These are phyloP conservation scores for Acer campestre DNA, from an alignment of 345 rosid genomes.

Conservation along the genomic window DNA sequence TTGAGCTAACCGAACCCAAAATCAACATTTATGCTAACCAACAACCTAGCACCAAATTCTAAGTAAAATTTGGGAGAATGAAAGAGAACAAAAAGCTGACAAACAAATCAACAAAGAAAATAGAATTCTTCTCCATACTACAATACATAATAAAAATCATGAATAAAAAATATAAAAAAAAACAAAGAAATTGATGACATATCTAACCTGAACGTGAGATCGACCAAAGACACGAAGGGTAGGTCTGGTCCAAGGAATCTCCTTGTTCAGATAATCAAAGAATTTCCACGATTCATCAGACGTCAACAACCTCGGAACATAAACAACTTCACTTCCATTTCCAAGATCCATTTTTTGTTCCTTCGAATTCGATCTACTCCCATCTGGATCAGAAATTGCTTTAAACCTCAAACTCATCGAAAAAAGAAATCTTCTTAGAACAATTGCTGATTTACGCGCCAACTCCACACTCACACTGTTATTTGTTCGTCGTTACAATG, in stretches of 20 bases:
- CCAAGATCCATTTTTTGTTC: constrained; percentile 57
- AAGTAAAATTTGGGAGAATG: no score
- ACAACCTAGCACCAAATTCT: no score
- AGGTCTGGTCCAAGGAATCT: constrained; percentile 88
- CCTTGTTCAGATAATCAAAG: constrained; percentile 68
- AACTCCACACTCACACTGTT: background rate
- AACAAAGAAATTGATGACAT: background rate
- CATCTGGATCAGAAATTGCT: constrained; percentile 10
- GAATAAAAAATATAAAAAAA: background rate
- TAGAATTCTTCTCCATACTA: no score
- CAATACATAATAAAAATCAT: no score
- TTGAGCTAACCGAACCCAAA: no score
- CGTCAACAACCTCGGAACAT: constrained; percentile 55
- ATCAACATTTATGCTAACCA: no score
- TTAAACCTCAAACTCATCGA: constrained; percentile 38
- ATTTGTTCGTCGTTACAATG: background rate
- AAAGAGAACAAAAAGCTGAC: no score
- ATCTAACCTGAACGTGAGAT: constrained; percentile 64
- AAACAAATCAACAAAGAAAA: no score
- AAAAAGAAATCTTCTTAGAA: no score
- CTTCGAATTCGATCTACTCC: background rate
- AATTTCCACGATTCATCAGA: constrained; percentile 61
- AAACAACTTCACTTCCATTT: constrained; percentile 63
- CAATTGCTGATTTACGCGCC: background rate
- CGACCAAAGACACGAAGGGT: constrained; percentile 73